These are phyloP conservation scores for Penstemon newberryi DNA, from an alignment of 257 asterid species.

Conservation along the genomic window DNA sequence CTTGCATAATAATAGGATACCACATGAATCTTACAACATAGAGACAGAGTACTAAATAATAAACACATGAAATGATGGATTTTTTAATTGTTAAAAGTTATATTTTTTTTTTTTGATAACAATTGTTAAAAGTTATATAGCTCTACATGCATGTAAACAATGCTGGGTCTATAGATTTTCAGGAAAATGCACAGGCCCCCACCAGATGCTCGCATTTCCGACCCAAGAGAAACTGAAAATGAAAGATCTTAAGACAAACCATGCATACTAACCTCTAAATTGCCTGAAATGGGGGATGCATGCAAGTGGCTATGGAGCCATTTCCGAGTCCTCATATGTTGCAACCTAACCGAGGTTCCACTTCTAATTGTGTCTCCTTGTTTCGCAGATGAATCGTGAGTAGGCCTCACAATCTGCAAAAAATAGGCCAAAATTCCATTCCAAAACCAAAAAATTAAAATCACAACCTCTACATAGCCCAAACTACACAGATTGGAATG, in stretches of 20 bases:
- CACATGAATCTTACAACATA: not conserved
- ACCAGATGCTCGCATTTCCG: too few relatives aligned
- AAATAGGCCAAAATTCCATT: constrained; percentile 23
- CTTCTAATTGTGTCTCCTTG: constrained; percentile 85
- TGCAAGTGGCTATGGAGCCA: constrained; percentile 99
- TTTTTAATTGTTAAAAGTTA: not conserved
- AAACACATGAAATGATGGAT: not conserved
- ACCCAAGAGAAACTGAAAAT: too few relatives aligned
- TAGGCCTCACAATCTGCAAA: constrained; percentile 70
- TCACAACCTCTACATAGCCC: not conserved
- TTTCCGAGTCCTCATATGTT: constrained; percentile 84
- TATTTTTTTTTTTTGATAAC: not conserved
- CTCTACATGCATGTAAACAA: constrained; percentile 4
- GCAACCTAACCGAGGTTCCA: constrained; percentile 71
- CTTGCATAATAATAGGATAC: constrained; percentile 6
- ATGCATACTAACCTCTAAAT: constrained; percentile 72
- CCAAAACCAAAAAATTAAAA: not conserved
- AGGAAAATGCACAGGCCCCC: not conserved
- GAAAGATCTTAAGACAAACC: constrained; percentile 1
- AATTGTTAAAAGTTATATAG: not conserved
- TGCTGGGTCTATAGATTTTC: not conserved
- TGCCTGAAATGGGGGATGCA: constrained; percentile 95
- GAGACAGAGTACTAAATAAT: not conserved
- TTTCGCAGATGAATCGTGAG: constrained; percentile 59
- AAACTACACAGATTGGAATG: not conserved